phyloP scores from a whole-genome alignment of 1,284 basidiomycete genomes.

The Hemileia vastatrix region DNA sequence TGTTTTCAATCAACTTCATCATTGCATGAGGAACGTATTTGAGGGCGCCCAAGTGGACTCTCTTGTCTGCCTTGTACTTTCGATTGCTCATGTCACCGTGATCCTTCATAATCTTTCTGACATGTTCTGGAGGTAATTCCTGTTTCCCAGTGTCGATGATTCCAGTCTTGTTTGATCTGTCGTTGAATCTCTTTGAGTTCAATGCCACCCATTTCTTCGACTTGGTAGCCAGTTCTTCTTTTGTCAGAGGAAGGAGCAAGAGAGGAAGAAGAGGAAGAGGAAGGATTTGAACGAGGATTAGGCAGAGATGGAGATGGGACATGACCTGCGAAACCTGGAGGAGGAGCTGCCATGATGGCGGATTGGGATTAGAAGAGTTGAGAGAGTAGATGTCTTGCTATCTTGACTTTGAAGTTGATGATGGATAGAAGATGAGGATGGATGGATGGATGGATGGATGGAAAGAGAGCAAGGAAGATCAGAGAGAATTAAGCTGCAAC shows the following conservation, averaged over 20 bases:
- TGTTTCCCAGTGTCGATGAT: constrained; percentile 44
- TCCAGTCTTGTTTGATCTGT: constrained; percentile 39
- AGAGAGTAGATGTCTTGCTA: no score
- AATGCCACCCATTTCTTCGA: constrained; percentile 41
- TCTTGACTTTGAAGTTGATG: no score
- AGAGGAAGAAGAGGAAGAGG: background rate
- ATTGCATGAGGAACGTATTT: no score
- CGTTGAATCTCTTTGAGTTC: constrained; percentile 40
- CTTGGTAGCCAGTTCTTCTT: constrained; percentile 36
- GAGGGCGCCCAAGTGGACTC: constrained; percentile 43
- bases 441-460: no score
- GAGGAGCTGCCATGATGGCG: no score
- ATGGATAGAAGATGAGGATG: no score
- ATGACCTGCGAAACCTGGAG: background rate
- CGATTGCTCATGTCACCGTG: constrained; percentile 45
- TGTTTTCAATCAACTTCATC: no score
- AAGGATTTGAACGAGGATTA: background rate
- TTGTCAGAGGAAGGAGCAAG: constrained; percentile 27
- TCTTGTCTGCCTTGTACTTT: constrained; percentile 42
- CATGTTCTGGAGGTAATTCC: constrained; percentile 43
- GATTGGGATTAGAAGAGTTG: no score
- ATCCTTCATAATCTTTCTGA: constrained; percentile 44
- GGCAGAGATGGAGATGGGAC: background rate
- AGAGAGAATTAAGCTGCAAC: no score
- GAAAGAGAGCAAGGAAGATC: no score